phyloP scores from a whole-genome alignment of 164 flowering plant species.

The Protea cynaroides region DNA sequence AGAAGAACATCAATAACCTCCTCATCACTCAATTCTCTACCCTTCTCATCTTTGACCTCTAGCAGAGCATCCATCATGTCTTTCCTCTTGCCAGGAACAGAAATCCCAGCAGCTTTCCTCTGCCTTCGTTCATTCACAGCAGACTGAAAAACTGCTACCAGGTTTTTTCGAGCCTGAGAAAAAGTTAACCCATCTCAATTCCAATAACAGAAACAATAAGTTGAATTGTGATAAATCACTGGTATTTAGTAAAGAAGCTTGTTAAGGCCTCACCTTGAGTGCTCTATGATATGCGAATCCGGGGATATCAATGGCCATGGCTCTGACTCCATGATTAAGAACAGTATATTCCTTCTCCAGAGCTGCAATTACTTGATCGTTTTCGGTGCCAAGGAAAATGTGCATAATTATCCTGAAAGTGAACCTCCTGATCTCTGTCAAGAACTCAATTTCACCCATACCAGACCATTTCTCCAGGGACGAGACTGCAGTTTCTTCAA shows the following conservation, averaged over 20 bases:
- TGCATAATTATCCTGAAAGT: constrained; percentile 61
- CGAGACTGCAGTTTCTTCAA: constrained; percentile 33
- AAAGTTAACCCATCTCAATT: not conserved
- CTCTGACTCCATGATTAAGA: constrained; percentile 56
- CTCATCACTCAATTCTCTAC: constrained; percentile 59
- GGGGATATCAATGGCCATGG: constrained; percentile 67
- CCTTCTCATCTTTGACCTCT: constrained; percentile 66
- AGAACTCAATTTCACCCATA: constrained; percentile 53
- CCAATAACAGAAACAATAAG: not conserved
- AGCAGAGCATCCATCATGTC: constrained; percentile 85
- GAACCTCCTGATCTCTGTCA: constrained; percentile 48
- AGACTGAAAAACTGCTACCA: constrained; percentile 55
- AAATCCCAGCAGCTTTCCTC: constrained; percentile 5
- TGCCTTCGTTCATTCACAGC: constrained; percentile 45
- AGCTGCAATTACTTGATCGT: constrained; percentile 36
- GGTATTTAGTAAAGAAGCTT: not conserved
- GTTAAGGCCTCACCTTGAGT: constrained; percentile 38
- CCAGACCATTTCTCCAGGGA: constrained; percentile 47
- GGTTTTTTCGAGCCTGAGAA: constrained; percentile 67
- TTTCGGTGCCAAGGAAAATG: constrained; percentile 55
- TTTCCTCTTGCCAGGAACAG: constrained; percentile 26
- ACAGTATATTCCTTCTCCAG: constrained; percentile 57
- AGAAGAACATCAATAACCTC: constrained; percentile 77
- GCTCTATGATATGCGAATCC: constrained; percentile 68
- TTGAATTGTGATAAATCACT: not conserved